phyloP scores from a whole-genome alignment of 495 filamentous ascomycete species.

The Hypoxylon fuscum region DNA sequence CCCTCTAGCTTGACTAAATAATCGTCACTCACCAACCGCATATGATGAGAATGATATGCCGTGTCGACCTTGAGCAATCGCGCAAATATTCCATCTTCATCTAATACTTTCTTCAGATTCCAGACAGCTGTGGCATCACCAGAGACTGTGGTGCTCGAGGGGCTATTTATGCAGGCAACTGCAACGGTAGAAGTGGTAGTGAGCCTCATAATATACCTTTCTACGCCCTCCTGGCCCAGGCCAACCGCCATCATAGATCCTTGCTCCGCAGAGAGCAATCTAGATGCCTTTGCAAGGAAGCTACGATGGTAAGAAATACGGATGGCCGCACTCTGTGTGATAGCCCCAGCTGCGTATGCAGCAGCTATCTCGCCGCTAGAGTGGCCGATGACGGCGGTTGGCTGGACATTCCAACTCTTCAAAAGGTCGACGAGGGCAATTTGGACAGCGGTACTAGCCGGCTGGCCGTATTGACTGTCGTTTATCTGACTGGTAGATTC shows the following conservation, averaged over 20 bases:
- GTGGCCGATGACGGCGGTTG: conserved; percentile 63
- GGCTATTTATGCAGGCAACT: too few relatives aligned
- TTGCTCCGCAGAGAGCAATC: too few relatives aligned
- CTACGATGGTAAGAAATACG: too few relatives aligned
- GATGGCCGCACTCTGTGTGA: too few relatives aligned
- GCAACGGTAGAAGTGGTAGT: too few relatives aligned
- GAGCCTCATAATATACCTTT: too few relatives aligned
- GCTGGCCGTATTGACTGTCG: conserved; percentile 45
- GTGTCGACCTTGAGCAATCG: conserved; percentile 52
- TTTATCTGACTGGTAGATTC: background rate
- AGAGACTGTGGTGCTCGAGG: too few relatives aligned
- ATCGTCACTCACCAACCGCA: conserved; percentile 49
- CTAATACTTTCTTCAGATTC: too few relatives aligned
- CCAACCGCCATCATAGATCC: too few relatives aligned
- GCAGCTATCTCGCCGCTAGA: conserved; percentile 70
- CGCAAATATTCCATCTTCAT: conserved; percentile 3
- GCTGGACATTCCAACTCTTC: conserved; percentile 55
- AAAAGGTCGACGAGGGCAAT: conserved; percentile 62
- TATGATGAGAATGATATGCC: conserved; percentile 58
- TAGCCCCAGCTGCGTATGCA: conserved; percentile 55
- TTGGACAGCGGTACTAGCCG: conserved; percentile 59
- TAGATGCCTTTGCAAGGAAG: too few relatives aligned
- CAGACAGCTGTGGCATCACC: too few relatives aligned
- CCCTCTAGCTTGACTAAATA: conserved; percentile 34
- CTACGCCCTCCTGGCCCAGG: too few relatives aligned